Evolutionary conservation across 345 rosid species (phyloP).

Genomic region (Syzygium grande): DNA sequence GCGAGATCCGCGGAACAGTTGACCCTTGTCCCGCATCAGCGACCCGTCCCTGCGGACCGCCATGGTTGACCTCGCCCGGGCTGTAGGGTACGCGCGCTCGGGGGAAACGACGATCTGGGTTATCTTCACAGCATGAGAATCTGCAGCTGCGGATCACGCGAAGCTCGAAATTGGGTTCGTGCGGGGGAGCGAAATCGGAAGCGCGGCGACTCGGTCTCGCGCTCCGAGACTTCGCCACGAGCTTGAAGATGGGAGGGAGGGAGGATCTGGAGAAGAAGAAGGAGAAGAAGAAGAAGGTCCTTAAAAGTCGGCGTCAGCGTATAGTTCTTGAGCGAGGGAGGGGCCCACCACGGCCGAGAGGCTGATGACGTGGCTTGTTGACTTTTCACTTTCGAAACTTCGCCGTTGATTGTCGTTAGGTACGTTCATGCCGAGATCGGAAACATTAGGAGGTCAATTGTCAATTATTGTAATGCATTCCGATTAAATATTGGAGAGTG

Average conservation of each 20-base stretch:
- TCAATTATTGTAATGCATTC: not conserved
- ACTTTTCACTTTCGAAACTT: not conserved
- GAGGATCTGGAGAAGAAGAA: not conserved
- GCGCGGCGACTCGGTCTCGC: not conserved
- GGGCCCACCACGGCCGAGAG: not conserved
- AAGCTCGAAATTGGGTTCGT: not conserved
- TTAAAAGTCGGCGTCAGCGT: not conserved
- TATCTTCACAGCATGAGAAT: not conserved
- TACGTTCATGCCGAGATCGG: not conserved
- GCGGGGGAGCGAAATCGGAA: not conserved
- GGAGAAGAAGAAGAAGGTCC: not conserved
- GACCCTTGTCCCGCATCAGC: slow-evolving; percentile 31
- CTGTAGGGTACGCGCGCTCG: not conserved
- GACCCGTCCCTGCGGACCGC: slow-evolving; percentile 60
- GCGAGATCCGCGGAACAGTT: slow-evolving; percentile 59
- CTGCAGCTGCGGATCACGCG: not conserved
- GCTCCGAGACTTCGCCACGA: not conserved
- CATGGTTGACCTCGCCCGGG: slow-evolving; percentile 19
- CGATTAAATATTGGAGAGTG: not conserved
- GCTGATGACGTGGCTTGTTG: not conserved
- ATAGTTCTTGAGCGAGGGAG: not conserved
- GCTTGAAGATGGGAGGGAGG: not conserved
- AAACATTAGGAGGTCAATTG: not conserved
- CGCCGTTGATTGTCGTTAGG: not conserved
- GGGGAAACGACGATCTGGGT: not conserved